Base-by-base conservation (phyloP, 495 filamentous ascomycete species). In the Achaetomiella virescens region DNA sequence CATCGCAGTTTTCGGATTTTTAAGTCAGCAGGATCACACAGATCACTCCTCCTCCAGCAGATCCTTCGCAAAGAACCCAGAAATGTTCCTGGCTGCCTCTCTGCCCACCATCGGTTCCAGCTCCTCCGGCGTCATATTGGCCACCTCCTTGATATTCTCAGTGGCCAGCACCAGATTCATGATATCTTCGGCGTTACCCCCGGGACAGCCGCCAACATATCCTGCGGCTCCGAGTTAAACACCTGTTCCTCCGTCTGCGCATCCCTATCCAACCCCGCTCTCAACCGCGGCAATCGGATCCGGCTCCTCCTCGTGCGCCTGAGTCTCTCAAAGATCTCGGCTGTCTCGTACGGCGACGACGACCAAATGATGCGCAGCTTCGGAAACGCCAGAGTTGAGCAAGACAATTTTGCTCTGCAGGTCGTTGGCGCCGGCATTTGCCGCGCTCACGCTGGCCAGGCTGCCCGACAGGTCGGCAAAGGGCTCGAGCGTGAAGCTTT, bases 401-500 rank as follows among this genome's bases (percentile, higher is more conserved):
- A 98, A 79, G 15, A 97, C 93, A 52, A 98, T 79, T 72, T 96
- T 92, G 56, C 88, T 84, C 66, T 98, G 93, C 33, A 96, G 77
- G 64, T 96, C 92, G 55, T 81, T 76, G 11, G 73, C 71, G 11
- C 79, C 73, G 20, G 81, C 76, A 51, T 78, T 76, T 44, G 81
- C 75, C 8, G 74, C 67, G 54, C 69, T 70, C 27, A 77, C 63
- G 60, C 80, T 80, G 18, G 81, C 78, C 21, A 84, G 64, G 37
- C 81, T 83, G n/a, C 82, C 83, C 25, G 86, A 87, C 2, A 90
- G 76, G 53, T 90, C 89, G 11, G 89, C 86, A 66, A 95, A 96
- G 0, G 90, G 89, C 70, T 97, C 93, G 15, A 98, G 86, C 10
- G 90, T 97, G 70, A 98, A 98, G 20, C 88, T 89, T 66, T 96